Percentiles rank a stretch among this genome's conserved stretches.
Evolutionary conservation across 176 grass and related monocot species (phyloP).

Genomic region (Luzula sylvatica): DNA sequence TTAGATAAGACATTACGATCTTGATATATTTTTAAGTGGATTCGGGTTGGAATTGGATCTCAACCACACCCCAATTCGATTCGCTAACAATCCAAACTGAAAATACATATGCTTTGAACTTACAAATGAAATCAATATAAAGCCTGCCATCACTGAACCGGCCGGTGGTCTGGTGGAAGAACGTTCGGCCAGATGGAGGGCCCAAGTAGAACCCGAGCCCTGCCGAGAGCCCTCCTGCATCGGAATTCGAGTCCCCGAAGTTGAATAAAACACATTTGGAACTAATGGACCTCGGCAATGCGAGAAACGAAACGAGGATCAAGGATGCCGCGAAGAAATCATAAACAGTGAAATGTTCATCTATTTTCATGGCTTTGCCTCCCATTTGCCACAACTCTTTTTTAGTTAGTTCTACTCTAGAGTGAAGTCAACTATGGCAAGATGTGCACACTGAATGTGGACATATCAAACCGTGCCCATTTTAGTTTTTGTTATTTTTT

Average conservation of each 20-base stretch:
- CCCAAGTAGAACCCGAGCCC: constrained; percentile 30
- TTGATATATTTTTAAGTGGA: too few species aligned
- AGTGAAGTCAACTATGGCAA: too few species aligned
- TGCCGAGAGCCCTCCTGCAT: constrained; percentile 35
- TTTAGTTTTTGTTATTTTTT: too few species aligned
- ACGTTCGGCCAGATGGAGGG: constrained; percentile 27
- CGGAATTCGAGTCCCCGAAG: constrained; percentile 66
- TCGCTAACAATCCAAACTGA: not conserved
- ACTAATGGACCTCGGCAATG: not conserved
- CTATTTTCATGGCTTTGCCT: too few species aligned
- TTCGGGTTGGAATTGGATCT: not conserved
- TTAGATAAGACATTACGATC: not conserved
- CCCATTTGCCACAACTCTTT: too few species aligned
- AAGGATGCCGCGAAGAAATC: not conserved
- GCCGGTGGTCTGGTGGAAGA: constrained; percentile 44
- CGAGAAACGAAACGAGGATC: not conserved
- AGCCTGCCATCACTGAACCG: constrained; percentile 52
- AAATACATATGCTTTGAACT: not conserved
- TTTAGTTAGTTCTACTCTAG: too few species aligned
- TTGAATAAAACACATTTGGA: constrained; percentile 42
- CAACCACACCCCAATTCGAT: not conserved
- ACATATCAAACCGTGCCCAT: too few species aligned
- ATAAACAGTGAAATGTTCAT: too few species aligned
- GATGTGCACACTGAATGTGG: too few species aligned
- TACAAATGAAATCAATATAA: constrained; percentile 58